phyloP scores from a whole-genome alignment of 192 early-diverging fungal genomes.

The Coemansia sp. region DNA sequence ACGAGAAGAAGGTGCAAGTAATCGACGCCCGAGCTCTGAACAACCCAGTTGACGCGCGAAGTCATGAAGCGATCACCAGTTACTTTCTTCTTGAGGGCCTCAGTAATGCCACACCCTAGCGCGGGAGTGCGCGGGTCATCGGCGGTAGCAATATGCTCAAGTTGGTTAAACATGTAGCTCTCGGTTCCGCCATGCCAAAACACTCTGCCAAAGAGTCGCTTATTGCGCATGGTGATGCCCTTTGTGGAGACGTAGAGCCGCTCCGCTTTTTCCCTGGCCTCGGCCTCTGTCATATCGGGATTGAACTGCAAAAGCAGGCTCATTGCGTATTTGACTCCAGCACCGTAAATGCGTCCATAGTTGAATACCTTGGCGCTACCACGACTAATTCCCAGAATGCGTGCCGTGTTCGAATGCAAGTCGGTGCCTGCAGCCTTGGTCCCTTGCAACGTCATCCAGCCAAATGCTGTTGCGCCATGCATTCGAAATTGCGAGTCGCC shows the following conservation, averaged over 20 bases:
- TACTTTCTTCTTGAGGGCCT: slow-evolving; percentile 67
- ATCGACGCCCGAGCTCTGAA: slow-evolving; percentile 97
- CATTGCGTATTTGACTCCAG: slow-evolving; percentile 79
- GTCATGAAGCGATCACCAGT: slow-evolving; percentile 71
- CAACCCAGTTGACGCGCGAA: slow-evolving; percentile 94
- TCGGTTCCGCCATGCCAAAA: slow-evolving; percentile 93
- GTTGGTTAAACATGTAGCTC: slow-evolving; percentile 91
- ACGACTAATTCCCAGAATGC: slow-evolving; percentile 82
- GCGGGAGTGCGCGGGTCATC: slow-evolving; percentile 82
- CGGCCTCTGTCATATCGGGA: slow-evolving; percentile 63
- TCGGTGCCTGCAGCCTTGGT: slow-evolving; percentile 87
- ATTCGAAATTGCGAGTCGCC: slow-evolving; percentile 92
- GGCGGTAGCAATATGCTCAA: slow-evolving; percentile 78
- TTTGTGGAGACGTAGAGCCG: slow-evolving; percentile 83
- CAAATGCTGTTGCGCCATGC: slow-evolving; percentile 90
- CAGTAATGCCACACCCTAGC: slow-evolving; percentile 84
- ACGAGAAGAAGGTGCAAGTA: slow-evolving; percentile 92
- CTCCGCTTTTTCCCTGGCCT: slow-evolving; percentile 65
- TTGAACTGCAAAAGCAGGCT: slow-evolving; percentile 79
- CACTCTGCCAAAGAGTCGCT: slow-evolving; percentile 19
- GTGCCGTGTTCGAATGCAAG: slow-evolving; percentile 89
- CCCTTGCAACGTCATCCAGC: slow-evolving; percentile 98
- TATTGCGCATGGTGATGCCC: slow-evolving; percentile 59
- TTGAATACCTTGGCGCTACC: slow-evolving; percentile 95
- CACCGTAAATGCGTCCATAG: slow-evolving; percentile 95